These are phyloP conservation scores for Keithomyces neogunnii DNA, from an alignment of 2,329 filamentous ascomycete genomes.

Conservation along the genomic window DNA sequence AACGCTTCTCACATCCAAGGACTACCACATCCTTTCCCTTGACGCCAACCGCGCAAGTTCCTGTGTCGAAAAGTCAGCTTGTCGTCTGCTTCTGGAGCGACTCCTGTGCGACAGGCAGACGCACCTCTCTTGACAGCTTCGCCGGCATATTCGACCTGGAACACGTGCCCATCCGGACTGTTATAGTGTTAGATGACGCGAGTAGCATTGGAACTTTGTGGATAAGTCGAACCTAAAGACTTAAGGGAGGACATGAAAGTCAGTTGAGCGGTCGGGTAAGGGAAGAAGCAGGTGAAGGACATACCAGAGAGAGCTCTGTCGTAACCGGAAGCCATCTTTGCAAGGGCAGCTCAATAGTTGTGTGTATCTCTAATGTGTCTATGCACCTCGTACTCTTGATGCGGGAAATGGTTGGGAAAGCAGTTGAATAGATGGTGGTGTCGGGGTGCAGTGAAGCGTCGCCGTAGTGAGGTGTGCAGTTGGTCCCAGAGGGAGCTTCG, in stretches of 20 bases:
- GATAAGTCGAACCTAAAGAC: constrained; percentile 64
- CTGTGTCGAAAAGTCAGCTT: constrained; percentile 33
- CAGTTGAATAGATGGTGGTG: constrained; percentile 1
- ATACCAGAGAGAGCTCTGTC: constrained; percentile 98
- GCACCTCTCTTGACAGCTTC: constrained; percentile 97
- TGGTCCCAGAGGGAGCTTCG: constrained; percentile 23
- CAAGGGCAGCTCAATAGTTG: neutral
- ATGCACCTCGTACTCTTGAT: neutral
- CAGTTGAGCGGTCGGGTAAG: neutral
- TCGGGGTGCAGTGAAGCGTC: constrained; percentile 4
- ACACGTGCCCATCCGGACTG: constrained; percentile 98
- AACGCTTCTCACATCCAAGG: constrained; percentile 95
- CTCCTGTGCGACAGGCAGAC: constrained; percentile 8
- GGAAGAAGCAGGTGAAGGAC: constrained; percentile 21
- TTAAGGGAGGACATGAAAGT: constrained; percentile 37
- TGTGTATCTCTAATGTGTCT: neutral
- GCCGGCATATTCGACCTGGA: constrained; percentile 98
- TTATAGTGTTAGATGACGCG: constrained; percentile 32
- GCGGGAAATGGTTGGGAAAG: neutral
- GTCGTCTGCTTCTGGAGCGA: constrained; percentile 8
- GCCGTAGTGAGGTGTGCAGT: constrained; percentile 1
- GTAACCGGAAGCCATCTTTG: constrained; percentile 81
- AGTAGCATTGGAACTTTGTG: neutral
- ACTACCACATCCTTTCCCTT: constrained; percentile 94
- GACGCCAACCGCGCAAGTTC: constrained; percentile 95